phyloP scores from a whole-genome alignment of 768 basidiomycete genomes.

The Mycena vulgaris region DNA sequence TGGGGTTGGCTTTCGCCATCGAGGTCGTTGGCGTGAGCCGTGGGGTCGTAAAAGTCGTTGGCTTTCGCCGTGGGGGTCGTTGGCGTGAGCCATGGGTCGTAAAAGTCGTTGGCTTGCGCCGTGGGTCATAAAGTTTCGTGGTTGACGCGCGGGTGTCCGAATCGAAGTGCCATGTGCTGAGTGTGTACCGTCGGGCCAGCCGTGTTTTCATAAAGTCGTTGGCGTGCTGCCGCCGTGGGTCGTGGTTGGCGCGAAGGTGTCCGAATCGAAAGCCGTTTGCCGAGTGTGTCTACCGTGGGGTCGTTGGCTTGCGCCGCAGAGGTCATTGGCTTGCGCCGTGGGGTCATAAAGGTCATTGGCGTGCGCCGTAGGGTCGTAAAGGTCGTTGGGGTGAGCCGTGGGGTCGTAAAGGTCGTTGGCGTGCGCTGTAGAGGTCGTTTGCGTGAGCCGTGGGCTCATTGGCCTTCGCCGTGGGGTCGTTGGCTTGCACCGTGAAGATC shows the following conservation, averaged over 20 bases:
- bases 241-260: neutral
- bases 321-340: no score
- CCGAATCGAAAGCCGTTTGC: neutral
- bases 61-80: neutral
- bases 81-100: neutral
- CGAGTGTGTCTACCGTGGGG: neutral
- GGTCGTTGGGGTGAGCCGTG: no score
- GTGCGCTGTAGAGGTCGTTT: neutral
- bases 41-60: neutral
- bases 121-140: neutral
- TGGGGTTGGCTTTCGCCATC: neutral
- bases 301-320: no score
- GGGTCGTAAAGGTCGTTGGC: neutral
- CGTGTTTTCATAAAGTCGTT: neutral
- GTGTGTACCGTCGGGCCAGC: neutral
- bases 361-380: neutral
- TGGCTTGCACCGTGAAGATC: neutral
- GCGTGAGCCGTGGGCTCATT: neutral
- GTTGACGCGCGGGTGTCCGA: neutral
- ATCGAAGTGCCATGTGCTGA: conserved; percentile 1
- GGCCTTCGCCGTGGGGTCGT: neutral
- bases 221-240: neutral
- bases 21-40: neutral
- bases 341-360: no score
- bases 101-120: neutral